Evolutionary conservation across 129 eudicot genomes (phyloP), one percentile per base, ranked within the genome.

Genomic region (Dittrichia graveolens): DNA sequence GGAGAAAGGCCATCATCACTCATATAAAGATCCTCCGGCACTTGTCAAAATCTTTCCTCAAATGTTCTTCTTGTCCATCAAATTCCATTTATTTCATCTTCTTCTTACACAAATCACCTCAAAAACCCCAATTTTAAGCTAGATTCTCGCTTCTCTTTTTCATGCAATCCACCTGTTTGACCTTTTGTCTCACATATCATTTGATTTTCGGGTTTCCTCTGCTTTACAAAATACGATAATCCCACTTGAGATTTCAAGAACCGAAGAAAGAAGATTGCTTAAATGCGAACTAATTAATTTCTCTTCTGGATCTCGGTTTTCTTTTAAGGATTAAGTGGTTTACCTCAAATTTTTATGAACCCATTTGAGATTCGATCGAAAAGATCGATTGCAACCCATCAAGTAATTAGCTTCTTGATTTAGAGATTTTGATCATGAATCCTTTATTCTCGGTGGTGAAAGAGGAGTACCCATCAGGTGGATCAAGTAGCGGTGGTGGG

Each of bases 401-500:
- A 12, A 9, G 3, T 24, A 24, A 24, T 7, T 3, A 14, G 44
- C 55, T 6, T 16, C 2, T 49, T 24, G n/a, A 62, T 72, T 76
- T 56, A 59, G 38, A 5, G 39, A 54, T 49, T 75, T 75, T 75
- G 14, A 61, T 7, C 71, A 87, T 87, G 95, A 78, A 84, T 45
- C 88, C 80, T 18, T 66, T 53, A 40, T 81, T 82, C 81, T 77
- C 50, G 45, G 44, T 74, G 24, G 80, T 89, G 2, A 89, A 88
- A 60, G 79, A 89, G 74, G 98, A 93, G 78, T 82, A 75, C 68
- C 81, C 88, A 49, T 52, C 72, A 14, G 42, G 53, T 16, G 61
- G 16, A 11, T 24, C 72, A 7, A 65, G 80, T 15, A 49, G 65
- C 40, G 65, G 70, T 19, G 38, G 69, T 14, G 55, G n/a, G 34